These are phyloP conservation scores for Calvatia gigantea DNA, from an alignment of 768 basidiomycete genomes.

Conservation along the genomic window DNA sequence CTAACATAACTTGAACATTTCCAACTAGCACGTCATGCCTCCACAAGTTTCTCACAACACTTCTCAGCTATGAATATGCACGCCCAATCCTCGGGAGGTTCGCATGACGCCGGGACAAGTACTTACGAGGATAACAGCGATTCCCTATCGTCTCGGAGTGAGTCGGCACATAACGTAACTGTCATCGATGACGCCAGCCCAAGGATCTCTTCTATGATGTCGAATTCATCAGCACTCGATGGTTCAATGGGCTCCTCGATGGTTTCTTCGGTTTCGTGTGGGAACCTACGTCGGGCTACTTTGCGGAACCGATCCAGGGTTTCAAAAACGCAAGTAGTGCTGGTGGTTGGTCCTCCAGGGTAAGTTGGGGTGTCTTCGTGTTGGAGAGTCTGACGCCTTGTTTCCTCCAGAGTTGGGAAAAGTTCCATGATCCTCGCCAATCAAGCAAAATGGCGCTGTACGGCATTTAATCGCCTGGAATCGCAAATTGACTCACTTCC, in stretches of 20 bases:
- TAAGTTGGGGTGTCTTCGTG: slow-evolving; percentile 22
- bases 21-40: slow-evolving; percentile 39
- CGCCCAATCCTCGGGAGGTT: slow-evolving; percentile 30
- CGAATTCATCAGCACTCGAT: slow-evolving; percentile 21
- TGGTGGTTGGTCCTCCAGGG: slow-evolving; percentile 66
- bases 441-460: slow-evolving; percentile 71
- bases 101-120: slow-evolving; percentile 25
- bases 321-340: slow-evolving; percentile 53
- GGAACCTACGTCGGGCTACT: slow-evolving; percentile 41
- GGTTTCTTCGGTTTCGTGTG: slow-evolving; percentile 35
- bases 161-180: slow-evolving; percentile 26
- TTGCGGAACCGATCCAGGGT: slow-evolving; percentile 38
- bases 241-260: slow-evolving; percentile 25
- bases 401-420: slow-evolving; percentile 56
- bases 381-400: not conserved
- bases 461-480: slow-evolving; percentile 13
- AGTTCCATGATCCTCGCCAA: slow-evolving; percentile 67
- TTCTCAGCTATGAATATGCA: slow-evolving; percentile 39
- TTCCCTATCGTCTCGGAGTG: slow-evolving; percentile 42
- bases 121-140: slow-evolving; percentile 38
- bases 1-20: not conserved
- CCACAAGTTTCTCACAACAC: slow-evolving; percentile 60
- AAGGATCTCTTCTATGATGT: slow-evolving; percentile 15
- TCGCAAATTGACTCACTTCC: not conserved
- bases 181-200: slow-evolving; percentile 20